Evolutionary conservation across 2,329 filamentous ascomycete genomes (phyloP).

Genomic region (Bimuria novae-zelandiae): DNA sequence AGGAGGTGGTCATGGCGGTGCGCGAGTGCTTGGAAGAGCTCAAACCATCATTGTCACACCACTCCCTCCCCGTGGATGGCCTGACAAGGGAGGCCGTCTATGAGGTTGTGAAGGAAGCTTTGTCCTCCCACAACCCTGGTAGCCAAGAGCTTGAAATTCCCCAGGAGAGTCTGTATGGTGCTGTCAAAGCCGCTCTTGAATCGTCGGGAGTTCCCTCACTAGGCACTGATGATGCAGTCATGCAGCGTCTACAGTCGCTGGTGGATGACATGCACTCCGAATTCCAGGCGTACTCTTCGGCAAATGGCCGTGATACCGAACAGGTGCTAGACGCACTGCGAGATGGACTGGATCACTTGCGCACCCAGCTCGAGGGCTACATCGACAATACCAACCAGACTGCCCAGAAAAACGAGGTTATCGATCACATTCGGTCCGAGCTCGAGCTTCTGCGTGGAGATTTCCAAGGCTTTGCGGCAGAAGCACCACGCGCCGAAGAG

Average conservation of each 20-base stretch:
- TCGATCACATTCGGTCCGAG: constrained; percentile 68
- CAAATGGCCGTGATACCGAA: constrained; percentile 80
- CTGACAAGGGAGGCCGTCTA: constrained; percentile 61
- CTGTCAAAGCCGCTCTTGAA: constrained; percentile 60
- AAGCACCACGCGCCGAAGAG: constrained; percentile 50
- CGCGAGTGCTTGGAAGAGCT: constrained; percentile 86
- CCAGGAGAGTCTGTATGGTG: constrained; percentile 61
- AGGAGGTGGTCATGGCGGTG: constrained; percentile 83
- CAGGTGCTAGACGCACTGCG: constrained; percentile 87
- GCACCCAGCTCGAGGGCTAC: constrained; percentile 79
- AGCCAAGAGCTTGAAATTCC: constrained; percentile 53
- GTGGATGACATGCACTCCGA: constrained; percentile 66
- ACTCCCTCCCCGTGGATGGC: constrained; percentile 44
- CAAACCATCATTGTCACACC: constrained; percentile 57
- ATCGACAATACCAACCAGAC: constrained; percentile 73
- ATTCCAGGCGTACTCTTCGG: constrained; percentile 78
- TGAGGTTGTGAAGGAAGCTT: constrained; percentile 62
- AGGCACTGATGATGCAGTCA: constrained; percentile 62
- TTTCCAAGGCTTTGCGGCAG: constrained; percentile 58
- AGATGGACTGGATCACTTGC: constrained; percentile 81
- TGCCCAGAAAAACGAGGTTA: constrained; percentile 75
- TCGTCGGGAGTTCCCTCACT: constrained; percentile 58
- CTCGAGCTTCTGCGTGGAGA: constrained; percentile 68
- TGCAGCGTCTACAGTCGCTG: constrained; percentile 62
- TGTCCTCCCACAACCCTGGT: constrained; percentile 53